A percentile compares a stretch with the other conserved stretches of the same genome.
Evolutionary conservation across 129 eudicot genomes (phyloP).

Genomic region (Lactuca sativa): DNA sequence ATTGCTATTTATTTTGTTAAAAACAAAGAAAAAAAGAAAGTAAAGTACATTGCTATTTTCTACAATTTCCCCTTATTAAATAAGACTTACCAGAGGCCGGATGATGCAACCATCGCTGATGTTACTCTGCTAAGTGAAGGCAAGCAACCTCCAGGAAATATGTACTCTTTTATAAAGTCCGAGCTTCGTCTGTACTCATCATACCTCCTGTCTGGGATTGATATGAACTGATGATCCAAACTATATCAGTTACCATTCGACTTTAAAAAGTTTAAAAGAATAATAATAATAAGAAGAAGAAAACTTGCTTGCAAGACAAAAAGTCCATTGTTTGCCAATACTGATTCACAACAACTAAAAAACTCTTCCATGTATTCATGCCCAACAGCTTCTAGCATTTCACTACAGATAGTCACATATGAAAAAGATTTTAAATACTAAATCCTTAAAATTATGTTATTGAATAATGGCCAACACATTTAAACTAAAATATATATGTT

Average conservation of each 20-base stretch:
- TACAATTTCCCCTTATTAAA: neutral
- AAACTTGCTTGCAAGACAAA: constrained; percentile 68
- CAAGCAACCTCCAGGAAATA: constrained; percentile 86
- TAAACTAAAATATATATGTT: too few species aligned
- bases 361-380: constrained; percentile 90
- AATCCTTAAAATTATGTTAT: too few species aligned
- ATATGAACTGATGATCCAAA: constrained; percentile 51
- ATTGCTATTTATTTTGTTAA: neutral
- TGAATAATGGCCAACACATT: too few species aligned
- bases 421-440: too few species aligned
- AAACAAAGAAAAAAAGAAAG: too few species aligned
- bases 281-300: too few species aligned
- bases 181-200: constrained; percentile 78
- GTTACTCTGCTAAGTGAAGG: constrained; percentile 90
- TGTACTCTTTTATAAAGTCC: constrained; percentile 85
- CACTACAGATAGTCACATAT: constrained; percentile 39
- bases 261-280: too few species aligned
- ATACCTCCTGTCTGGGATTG: constrained; percentile 80
- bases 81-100: constrained; percentile 65
- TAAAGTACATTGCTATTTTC: too few species aligned
- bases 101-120: constrained; percentile 84
- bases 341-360: constrained; percentile 73
- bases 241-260: too few species aligned
- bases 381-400: constrained; percentile 96
- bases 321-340: constrained; percentile 59